A percentile compares a stretch with the other conserved stretches of the same genome.
phyloP scores from a whole-genome alignment of 2,329 filamentous ascomycete species.

The Cordyceps tenuipes region DNA sequence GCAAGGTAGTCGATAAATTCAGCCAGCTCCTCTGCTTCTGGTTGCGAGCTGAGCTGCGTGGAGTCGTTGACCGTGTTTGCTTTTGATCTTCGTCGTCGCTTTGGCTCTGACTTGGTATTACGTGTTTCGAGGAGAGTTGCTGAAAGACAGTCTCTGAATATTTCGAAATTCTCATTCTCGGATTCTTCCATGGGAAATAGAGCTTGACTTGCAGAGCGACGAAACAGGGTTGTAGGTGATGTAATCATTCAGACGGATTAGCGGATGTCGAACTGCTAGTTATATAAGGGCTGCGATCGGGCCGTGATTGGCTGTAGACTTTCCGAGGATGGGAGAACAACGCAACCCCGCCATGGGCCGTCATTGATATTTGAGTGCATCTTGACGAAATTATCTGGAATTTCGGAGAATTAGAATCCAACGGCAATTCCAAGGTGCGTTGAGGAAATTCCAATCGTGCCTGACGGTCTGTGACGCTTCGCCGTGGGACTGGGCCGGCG shows the following conservation, averaged over 20 bases:
- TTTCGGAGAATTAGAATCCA: not conserved
- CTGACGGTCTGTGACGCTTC: not conserved
- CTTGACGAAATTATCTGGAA: not conserved
- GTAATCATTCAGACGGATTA: slow-evolving; percentile 2
- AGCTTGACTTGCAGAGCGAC: not conserved
- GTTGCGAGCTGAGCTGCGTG: slow-evolving; percentile 13
- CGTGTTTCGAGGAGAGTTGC: slow-evolving; percentile 58
- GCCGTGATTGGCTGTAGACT: slow-evolving; percentile 1
- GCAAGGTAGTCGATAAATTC: slow-evolving; percentile 80
- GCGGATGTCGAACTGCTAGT: slow-evolving; percentile 1
- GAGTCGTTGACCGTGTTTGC: slow-evolving; percentile 13
- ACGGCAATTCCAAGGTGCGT: not conserved
- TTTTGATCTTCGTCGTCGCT: slow-evolving; percentile 33
- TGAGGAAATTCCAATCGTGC: not conserved
- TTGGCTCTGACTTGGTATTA: slow-evolving; percentile 34
- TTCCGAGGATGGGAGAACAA: not conserved
- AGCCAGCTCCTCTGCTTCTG: slow-evolving; percentile 56
- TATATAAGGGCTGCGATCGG: not conserved
- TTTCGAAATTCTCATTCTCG: slow-evolving; percentile 32
- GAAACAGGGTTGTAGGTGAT: not conserved
- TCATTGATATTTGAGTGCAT: not conserved
- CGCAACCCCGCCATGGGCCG: not conserved
- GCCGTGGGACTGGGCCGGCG: not conserved
- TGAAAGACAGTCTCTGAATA: slow-evolving; percentile 69
- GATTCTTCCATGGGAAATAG: not conserved